Base-by-base conservation (phyloP, 2,329 filamentous ascomycete species). In the Laburnicola sp. region DNA sequence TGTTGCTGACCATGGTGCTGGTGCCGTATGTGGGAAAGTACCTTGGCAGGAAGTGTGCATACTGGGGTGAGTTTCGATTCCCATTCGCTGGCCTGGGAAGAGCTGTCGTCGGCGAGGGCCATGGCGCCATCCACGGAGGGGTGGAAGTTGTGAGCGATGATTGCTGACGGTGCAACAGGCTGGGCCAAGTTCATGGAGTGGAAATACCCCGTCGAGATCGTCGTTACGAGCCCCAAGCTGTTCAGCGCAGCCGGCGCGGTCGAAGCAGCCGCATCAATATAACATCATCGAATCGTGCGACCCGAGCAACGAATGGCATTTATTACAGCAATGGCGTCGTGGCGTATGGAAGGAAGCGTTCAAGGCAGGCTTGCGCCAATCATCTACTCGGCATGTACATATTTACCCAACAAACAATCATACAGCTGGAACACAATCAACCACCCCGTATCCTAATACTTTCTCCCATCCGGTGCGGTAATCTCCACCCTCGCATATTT, bases 171-270 rank as follows among this genome's bases (percentile, higher is more conserved):
- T 7, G 36, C 30, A 6, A 1, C n/a, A 96, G 92, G 91, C 61
- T 97, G 93, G 92, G 87, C 86, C 22, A 86, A 87, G 66, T 95
- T 91, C 70, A 97, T 97, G 92, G 85, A 91, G 72, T 97, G 91
- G 92, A 87, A 89, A 73, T 94, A 96, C 70, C 85, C 85, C 6
- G 87, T 96, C 49, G 87, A 95, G 54, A 80, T 96, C 38, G 73
- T 76, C 41, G 68, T 80, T 23, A 76, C 77, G n/a, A 79, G 68
- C 57, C 72, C 75, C 4, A 66, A 61, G 34, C 54, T 69, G 2
- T 80, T 80, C 72, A 79, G 76, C 56, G 74, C 65, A 27, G 74
- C 73, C 9, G 78, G 78, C 31, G 72, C 71, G 9, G 62, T 79
- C 36, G 75, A 78, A 59, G 78, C 78, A 11, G 77, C 77, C 23